These are phyloP conservation scores for Lophiotrema nucula DNA, from an alignment of 495 filamentous ascomycete genomes.

Conservation along the genomic window DNA sequence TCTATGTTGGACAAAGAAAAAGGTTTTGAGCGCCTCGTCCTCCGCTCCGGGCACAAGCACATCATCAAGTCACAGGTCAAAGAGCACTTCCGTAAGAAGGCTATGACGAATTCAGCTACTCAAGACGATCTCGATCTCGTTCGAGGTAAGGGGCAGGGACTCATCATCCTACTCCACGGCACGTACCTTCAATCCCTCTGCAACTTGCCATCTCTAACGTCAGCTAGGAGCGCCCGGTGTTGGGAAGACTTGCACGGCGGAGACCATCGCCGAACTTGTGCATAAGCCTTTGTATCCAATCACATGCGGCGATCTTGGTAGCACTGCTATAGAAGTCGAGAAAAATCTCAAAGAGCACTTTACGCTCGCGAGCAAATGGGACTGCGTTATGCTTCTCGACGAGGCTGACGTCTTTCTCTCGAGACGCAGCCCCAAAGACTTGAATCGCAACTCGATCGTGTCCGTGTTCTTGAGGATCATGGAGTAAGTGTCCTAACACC, in stretches of 20 bases:
- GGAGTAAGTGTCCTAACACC: conserved; percentile 5
- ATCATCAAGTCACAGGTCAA: conserved; percentile 11
- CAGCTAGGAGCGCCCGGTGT: conserved; percentile 6
- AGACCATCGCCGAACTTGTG: conserved; percentile 4
- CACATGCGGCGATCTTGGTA: conserved; percentile 23
- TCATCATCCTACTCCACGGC: conserved; percentile 14
- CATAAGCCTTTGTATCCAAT: conserved; percentile 15
- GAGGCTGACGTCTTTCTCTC: conserved; percentile 30
- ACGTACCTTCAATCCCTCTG: neutral
- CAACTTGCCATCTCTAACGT: neutral
- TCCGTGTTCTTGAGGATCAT: conserved; percentile 5
- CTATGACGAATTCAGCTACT: neutral
- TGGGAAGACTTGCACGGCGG: conserved; percentile 15
- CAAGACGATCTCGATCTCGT: conserved; percentile 5
- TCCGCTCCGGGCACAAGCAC: neutral
- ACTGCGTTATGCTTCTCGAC: conserved; percentile 23
- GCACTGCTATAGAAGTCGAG: conserved; percentile 8
- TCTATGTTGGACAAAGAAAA: neutral
- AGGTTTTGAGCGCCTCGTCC: conserved; percentile 8
- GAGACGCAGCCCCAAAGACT: neutral
- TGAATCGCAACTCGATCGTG: conserved; percentile 15
- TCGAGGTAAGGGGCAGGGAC: conserved; percentile 7
- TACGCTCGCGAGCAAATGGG: conserved; percentile 4
- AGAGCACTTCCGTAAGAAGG: conserved; percentile 13
- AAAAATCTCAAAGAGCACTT: neutral